Conservation (phyloP, 2,329 filamentous ascomycete genomes). For the Ophiostoma angusticollis region DNA sequence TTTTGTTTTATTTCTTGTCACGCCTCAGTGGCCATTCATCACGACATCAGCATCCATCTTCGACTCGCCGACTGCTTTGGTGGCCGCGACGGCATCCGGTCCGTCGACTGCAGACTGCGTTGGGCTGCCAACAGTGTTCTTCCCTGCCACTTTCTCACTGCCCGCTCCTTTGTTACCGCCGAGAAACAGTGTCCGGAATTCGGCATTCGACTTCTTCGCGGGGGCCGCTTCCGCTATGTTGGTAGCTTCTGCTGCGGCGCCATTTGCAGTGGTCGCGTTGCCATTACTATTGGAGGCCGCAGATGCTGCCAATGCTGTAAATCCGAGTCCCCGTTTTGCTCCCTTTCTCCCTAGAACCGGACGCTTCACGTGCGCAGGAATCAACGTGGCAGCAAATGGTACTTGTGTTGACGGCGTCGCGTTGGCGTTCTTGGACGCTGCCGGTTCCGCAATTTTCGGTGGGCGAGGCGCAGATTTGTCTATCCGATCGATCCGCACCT, state of each 20-base stretch:
- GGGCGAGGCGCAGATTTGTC: constrained; percentile 21
- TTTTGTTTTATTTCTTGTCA: too few species aligned
- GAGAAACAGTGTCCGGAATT: constrained; percentile 21
- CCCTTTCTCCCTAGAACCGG: constrained; percentile 28
- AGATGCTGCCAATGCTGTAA: constrained; percentile 20
- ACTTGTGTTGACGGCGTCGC: not conserved
- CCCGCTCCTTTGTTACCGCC: not conserved
- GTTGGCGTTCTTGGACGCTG: constrained; percentile 18
- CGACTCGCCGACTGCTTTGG: not conserved
- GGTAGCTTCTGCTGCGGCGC: constrained; percentile 10
- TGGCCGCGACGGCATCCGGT: too few species aligned
- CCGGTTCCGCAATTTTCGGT: constrained; percentile 18
- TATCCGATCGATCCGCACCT: constrained; percentile 30
- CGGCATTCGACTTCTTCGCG: constrained; percentile 20
- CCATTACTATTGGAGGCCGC: constrained; percentile 14
- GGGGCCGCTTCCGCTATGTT: constrained; percentile 14
- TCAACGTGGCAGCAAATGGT: constrained; percentile 22
- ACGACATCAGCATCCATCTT: constrained; percentile 9
- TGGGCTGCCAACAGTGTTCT: too few species aligned
- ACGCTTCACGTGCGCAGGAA: constrained; percentile 32
- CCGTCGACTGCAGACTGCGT: too few species aligned
- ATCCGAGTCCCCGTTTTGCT: constrained; percentile 32
- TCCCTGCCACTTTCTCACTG: not conserved
- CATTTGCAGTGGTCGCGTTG: constrained; percentile 10
- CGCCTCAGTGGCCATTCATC: constrained; percentile 9